Conservation (phyloP, 345 rosid species). For the Brassica rapa region DNA sequence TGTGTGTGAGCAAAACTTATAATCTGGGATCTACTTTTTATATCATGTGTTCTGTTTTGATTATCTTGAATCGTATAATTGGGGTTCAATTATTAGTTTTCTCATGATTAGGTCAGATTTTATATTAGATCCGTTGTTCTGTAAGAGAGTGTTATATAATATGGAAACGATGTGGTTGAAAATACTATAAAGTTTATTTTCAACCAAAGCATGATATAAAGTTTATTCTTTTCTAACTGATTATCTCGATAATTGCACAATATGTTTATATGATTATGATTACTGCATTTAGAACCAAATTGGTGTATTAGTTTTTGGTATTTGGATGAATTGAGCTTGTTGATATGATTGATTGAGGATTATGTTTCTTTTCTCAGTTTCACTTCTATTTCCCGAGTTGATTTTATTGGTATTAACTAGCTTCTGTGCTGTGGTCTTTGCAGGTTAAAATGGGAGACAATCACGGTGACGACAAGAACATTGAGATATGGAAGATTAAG, state of each 20-base stretch:
- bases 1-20: not conserved
- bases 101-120: not conserved
- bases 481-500: slow-evolving; percentile 51
- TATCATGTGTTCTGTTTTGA: not conserved
- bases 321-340: not conserved
- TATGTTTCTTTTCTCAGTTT: not conserved
- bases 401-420: slow-evolving; percentile 6
- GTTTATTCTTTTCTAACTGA: not conserved
- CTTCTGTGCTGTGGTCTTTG: not conserved
- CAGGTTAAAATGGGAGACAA: slow-evolving; percentile 42
- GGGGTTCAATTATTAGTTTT: not conserved
- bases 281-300: not conserved
- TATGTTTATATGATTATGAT: not conserved
- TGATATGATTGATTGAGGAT: not conserved
- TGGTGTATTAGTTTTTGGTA: not conserved
- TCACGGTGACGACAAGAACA: slow-evolving; percentile 41
- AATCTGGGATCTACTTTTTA: not conserved
- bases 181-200: too few species aligned
- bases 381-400: not conserved
- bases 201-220: not conserved
- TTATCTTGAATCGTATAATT: not conserved
- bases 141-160: not conserved
- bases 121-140: not conserved
- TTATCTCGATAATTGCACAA: not conserved
- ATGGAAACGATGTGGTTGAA: too few species aligned